Percentiles rank a stretch among this genome's conserved stretches.
These are phyloP conservation scores for Selenicereus undatus DNA, from an alignment of 148 eudicot species.

Conservation along the genomic window DNA sequence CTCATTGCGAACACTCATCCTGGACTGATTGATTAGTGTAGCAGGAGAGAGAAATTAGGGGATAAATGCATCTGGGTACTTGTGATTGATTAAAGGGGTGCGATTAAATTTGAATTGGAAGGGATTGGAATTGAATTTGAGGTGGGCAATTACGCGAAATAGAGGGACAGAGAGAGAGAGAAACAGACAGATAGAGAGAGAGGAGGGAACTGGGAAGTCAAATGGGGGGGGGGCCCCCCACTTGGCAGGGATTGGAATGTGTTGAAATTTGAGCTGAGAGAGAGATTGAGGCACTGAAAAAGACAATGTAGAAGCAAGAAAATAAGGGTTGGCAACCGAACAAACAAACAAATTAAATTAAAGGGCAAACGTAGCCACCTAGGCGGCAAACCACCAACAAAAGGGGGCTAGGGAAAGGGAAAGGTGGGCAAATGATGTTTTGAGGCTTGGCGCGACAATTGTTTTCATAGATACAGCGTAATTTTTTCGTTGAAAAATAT, in stretches of 20 bases:
- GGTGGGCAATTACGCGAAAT: neutral
- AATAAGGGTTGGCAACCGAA: neutral
- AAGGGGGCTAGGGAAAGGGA: no score
- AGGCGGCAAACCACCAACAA: no score
- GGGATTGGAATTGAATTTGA: neutral
- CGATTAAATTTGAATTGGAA: neutral
- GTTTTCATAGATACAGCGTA: no score
- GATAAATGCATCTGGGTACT: neutral
- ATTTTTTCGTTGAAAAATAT: no score
- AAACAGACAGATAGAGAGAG: neutral
- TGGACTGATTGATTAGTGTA: neutral
- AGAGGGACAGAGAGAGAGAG: neutral
- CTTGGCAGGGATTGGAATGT: neutral
- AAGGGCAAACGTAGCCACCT: no score
- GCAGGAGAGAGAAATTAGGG: neutral
- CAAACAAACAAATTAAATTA: neutral
- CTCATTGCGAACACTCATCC: neutral
- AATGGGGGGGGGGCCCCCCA: neutral
- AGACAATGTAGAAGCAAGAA: neutral
- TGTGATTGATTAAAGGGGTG: no score
- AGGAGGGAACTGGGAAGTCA: neutral
- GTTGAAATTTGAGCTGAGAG: no score
- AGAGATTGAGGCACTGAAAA: neutral
- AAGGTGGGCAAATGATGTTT: no score
- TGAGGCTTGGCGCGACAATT: no score